Percentiles rank a stretch among this genome's conserved stretches.
phyloP scores from a whole-genome alignment of 306 rosid genomes.

The Casuarina cunninghamiana region DNA sequence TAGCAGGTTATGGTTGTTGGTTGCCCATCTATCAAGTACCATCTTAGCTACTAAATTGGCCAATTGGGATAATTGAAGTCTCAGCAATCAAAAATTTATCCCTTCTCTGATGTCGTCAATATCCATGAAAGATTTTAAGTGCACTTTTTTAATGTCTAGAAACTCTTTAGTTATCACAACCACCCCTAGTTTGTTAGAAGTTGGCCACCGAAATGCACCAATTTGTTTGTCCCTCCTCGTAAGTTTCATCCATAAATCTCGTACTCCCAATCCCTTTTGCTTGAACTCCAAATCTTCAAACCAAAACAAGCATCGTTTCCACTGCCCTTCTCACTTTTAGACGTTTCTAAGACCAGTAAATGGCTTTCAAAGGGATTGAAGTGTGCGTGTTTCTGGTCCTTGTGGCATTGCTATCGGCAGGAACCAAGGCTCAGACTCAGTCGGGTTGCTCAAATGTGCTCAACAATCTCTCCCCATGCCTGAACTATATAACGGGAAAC shows the following conservation, averaged over 20 bases:
- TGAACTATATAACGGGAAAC: constrained; percentile 60
- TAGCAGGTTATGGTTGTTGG: not conserved
- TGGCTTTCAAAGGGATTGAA: constrained; percentile 33
- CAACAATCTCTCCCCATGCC: constrained; percentile 52
- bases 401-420: constrained; percentile 28
- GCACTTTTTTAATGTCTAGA: not conserved
- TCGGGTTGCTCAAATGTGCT: constrained; percentile 52
- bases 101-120: not conserved
- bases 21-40: too few species aligned
- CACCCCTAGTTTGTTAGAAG: constrained; percentile 17
- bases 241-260: constrained; percentile 23
- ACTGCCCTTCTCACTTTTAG: not conserved
- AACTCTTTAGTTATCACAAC: constrained; percentile 4
- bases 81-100: not conserved
- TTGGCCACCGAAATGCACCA: constrained; percentile 56
- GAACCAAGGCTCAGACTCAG: constrained; percentile 63
- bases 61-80: not conserved
- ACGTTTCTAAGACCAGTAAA: not conserved
- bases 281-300: not conserved
- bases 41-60: not conserved
- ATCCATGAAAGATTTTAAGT: constrained; percentile 16
- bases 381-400: constrained; percentile 35
- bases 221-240: constrained; percentile 15
- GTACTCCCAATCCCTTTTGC: not conserved
- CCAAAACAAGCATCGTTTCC: not conserved